Evolutionary conservation across 345 rosid genomes (phyloP), one percentile per base, ranked within the genome.

Genomic region (Sisymbrium irio): DNA sequence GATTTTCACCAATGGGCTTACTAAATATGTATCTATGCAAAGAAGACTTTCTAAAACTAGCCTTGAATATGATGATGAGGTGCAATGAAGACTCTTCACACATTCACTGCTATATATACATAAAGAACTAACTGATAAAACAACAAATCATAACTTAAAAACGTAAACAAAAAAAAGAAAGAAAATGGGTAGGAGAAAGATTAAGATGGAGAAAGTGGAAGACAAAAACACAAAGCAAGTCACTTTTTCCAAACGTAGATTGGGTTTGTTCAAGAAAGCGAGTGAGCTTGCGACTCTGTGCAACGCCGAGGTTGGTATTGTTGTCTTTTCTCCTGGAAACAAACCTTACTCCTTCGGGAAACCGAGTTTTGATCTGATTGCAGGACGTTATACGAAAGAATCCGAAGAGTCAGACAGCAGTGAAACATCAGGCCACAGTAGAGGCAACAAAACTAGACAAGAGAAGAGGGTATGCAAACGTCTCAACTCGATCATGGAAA

Each of bases 221-320:
- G 79, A 75, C 50, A 75, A 64, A 65, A 75, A 70, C 65, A 65
- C 82, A 35, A 80, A 75, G 22, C 77, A 78, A 55, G 72, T 80
- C 6, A 71, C 84, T 0, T 84, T 78, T 35, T 82, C 85, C 0
- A 83, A 81, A 54, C 83, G 83, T 12, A 76, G 78, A 11, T 18
- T 65, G 9, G 83, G 81, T 13, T 42, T 83, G 55, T 72, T 77
- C 67, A 83, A 83, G 60, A 81, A 79, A 17, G 85, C 83, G 6
- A 77, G 71, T 5, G 87, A 83, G 70, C 54, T 84, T 1, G 78
- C 77, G 4, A 78, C 81, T 22, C 53, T 79, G 9, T 78, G 76
- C 37, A 71, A 80, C 17, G 83, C 77, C 0, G 64, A 84, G 65
- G 55, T 77, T 10, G 83, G 69, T 22, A 50, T 84, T 7, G 66